phyloP scores from a whole-genome alignment of 1,284 basidiomycete species.

The Spongiforma sp. region DNA sequence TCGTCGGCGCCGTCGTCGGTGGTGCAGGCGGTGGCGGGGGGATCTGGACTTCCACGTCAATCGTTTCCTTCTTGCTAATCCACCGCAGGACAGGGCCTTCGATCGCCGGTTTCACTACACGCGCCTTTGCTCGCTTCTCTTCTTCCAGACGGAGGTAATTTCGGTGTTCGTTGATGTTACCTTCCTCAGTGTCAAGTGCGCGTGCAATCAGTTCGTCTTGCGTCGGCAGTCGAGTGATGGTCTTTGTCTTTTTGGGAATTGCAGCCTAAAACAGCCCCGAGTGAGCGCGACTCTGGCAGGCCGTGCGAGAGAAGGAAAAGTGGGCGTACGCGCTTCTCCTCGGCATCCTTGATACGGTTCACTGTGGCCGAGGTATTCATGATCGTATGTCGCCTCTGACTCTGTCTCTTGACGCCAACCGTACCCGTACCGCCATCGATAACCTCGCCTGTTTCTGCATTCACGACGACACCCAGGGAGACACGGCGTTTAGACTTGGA shows the following conservation, averaged over 20 bases:
- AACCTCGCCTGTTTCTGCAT: conserved; percentile 63
- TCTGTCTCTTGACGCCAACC: conserved; percentile 55
- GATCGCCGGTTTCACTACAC: conserved; percentile 62
- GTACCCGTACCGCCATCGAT: conserved; percentile 37
- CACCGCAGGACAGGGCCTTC: conserved; percentile 77
- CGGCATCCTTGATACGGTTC: conserved; percentile 62
- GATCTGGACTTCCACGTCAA: conserved; percentile 34
- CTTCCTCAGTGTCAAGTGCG: conserved; percentile 85
- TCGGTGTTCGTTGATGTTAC: conserved; percentile 78
- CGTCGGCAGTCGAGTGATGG: conserved; percentile 56
- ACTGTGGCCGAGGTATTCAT: conserved; percentile 68
- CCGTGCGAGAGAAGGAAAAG: not conserved
- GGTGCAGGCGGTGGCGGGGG: conserved; percentile 19
- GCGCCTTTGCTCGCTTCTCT: conserved; percentile 75
- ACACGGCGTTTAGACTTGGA: conserved; percentile 54
- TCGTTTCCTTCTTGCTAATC: conserved; percentile 69
- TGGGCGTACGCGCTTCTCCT: conserved; percentile 60
- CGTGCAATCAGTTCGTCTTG: conserved; percentile 83
- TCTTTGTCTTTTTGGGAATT: conserved; percentile 64
- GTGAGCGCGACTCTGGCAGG: conserved; percentile 7
- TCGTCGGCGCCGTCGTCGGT: conserved; percentile 5
- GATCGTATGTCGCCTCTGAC: conserved; percentile 67
- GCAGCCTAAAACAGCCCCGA: conserved; percentile 47
- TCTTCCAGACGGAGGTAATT: conserved; percentile 82
- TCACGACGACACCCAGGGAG: conserved; percentile 55